phyloP scores from a whole-genome alignment of 805 yeast genomes.

The Hanseniaspora nectarophila region DNA sequence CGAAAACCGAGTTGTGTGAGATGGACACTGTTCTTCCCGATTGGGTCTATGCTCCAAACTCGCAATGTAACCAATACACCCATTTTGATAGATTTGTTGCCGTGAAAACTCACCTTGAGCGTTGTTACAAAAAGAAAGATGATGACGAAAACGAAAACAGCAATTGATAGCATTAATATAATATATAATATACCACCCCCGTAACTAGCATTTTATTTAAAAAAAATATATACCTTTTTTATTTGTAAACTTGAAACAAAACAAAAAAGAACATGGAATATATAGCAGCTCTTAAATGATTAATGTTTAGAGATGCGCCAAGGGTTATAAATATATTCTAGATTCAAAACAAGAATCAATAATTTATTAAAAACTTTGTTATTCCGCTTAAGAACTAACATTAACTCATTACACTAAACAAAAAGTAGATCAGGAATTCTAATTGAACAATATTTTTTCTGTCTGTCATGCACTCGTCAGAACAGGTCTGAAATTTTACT shows the following conservation, averaged over 20 bases:
- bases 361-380: conserved; percentile 2
- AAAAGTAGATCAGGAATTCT: conserved; percentile 8
- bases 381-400: neutral
- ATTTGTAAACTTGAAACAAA: no score
- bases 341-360: neutral
- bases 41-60: neutral
- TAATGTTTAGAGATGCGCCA: no score
- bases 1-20: neutral
- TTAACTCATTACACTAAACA: neutral
- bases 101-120: neutral
- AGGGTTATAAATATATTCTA: neutral
- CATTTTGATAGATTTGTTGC: neutral
- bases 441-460: conserved; percentile 14
- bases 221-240: no score
- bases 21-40: neutral
- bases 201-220: neutral
- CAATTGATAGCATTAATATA: no score
- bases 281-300: no score
- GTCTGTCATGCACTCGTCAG: conserved; percentile 16
- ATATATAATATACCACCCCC: neutral
- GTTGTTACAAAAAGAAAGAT: neutral
- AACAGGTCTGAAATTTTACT: conserved; percentile 15
- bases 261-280: no score
- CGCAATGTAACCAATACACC: neutral
- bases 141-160: neutral